Evolutionary conservation across 2,329 filamentous ascomycete genomes (phyloP).

Genomic region (Canariomyces notabilis): DNA sequence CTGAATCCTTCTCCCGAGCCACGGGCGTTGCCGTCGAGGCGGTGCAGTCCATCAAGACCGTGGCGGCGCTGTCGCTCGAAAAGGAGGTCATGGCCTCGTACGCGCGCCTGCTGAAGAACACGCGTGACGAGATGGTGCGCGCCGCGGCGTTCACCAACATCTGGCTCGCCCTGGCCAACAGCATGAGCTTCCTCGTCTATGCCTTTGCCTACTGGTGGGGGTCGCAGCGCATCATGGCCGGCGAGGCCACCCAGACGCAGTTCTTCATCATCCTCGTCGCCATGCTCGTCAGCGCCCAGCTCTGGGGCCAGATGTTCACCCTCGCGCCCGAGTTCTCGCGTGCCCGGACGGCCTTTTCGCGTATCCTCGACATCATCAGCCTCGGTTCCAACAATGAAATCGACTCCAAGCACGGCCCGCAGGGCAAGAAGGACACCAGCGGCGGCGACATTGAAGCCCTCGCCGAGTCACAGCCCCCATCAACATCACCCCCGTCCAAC

Average conservation of each 20-base stretch:
- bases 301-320: slow-evolving; percentile 70
- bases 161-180: slow-evolving; percentile 57
- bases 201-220: slow-evolving; percentile 80
- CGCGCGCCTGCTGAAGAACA: slow-evolving; percentile 42
- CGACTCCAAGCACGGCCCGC: slow-evolving; percentile 9
- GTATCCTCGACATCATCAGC: slow-evolving; percentile 50
- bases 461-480: slow-evolving; percentile 27
- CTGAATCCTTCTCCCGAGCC: slow-evolving; percentile 59
- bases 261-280: slow-evolving; percentile 71
- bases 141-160: slow-evolving; percentile 49
- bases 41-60: slow-evolving; percentile 60
- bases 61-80: slow-evolving; percentile 52
- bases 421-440: slow-evolving; percentile 6
- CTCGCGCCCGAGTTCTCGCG: slow-evolving; percentile 70
- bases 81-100: slow-evolving; percentile 50
- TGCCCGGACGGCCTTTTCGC: slow-evolving; percentile 55
- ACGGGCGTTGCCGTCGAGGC: slow-evolving; percentile 63
- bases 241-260: slow-evolving; percentile 58
- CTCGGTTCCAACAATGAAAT: slow-evolving; percentile 31
- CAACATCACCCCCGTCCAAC: too few relatives aligned
- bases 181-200: slow-evolving; percentile 62
- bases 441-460: slow-evolving; percentile 36
- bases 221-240: slow-evolving; percentile 61
- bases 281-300: slow-evolving; percentile 66
- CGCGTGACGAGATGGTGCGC: slow-evolving; percentile 50